Evolutionary conservation across 2,329 filamentous ascomycete species (phyloP).

Genomic region (Trichoderma sp.): DNA sequence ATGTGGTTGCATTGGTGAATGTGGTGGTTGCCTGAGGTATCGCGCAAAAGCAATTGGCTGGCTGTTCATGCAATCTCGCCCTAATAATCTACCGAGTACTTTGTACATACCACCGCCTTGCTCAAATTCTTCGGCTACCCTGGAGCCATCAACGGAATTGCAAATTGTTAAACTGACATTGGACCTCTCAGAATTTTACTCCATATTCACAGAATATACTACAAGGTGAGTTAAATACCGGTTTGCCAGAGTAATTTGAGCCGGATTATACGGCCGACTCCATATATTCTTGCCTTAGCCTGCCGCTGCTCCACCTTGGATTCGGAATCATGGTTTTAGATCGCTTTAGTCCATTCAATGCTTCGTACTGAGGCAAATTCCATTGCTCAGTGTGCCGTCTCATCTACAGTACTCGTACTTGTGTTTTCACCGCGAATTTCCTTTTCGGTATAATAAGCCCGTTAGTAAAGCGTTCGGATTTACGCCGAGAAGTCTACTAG

Average conservation of each 20-base stretch:
- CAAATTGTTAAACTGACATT: neutral
- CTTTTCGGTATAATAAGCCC: neutral
- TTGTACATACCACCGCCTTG: neutral
- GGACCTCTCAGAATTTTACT: neutral
- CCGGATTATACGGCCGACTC: neutral
- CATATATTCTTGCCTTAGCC: neutral
- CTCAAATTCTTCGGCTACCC: neutral
- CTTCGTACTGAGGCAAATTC: neutral
- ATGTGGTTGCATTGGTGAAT: neutral
- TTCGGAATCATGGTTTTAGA: neutral
- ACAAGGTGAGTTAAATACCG: neutral
- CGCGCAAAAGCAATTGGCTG: neutral
- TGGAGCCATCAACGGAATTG: neutral
- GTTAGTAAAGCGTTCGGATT: neutral
- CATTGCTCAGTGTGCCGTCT: neutral
- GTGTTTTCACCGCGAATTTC: neutral
- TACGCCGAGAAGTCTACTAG: neutral
- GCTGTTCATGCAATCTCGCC: neutral
- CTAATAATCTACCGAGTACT: neutral
- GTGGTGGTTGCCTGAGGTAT: slow-evolving; percentile 1
- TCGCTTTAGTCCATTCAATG: neutral
- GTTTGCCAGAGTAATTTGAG: neutral
- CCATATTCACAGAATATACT: neutral
- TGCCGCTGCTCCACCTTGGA: neutral
- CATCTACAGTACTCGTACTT: neutral